phyloP scores from a whole-genome alignment of 2,329 filamentous ascomycete genomes.

The Blastomyces gilchristii region DNA sequence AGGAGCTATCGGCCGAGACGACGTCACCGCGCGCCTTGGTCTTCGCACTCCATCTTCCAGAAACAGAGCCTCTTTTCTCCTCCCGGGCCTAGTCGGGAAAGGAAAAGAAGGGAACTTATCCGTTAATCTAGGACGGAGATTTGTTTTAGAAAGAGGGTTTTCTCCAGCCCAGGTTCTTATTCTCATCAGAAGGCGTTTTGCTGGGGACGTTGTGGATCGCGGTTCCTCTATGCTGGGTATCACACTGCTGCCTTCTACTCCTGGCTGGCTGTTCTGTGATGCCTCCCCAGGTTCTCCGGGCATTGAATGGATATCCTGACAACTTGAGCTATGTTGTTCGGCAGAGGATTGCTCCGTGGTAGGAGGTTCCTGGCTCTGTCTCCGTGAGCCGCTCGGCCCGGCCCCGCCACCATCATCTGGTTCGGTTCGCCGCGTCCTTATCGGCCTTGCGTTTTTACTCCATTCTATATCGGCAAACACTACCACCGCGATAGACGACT shows the following conservation, averaged over 20 bases:
- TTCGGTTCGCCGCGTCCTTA: background rate
- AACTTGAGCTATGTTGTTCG: background rate
- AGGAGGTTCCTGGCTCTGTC: background rate
- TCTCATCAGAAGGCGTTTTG: background rate
- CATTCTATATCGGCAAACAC: background rate
- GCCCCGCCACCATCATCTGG: background rate
- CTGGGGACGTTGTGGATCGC: background rate
- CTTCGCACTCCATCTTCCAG: background rate
- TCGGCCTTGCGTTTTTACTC: background rate
- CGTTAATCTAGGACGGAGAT: background rate
- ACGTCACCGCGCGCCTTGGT: background rate
- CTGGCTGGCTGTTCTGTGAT: background rate
- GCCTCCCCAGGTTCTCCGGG: background rate
- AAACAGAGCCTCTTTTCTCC: background rate
- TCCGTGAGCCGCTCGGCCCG: background rate
- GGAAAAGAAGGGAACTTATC: background rate
- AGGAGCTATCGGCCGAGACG: background rate
- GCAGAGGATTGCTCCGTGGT: background rate
- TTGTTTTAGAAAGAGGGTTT: background rate
- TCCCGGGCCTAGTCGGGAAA: background rate
- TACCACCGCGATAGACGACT: background rate
- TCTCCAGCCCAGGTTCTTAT: conserved; percentile 5
- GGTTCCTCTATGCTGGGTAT: background rate
- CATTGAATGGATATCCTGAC: background rate
- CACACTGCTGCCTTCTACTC: background rate